phyloP scores from a whole-genome alignment of 73 alveolate genomes.

The Breviolum minutum region DNA sequence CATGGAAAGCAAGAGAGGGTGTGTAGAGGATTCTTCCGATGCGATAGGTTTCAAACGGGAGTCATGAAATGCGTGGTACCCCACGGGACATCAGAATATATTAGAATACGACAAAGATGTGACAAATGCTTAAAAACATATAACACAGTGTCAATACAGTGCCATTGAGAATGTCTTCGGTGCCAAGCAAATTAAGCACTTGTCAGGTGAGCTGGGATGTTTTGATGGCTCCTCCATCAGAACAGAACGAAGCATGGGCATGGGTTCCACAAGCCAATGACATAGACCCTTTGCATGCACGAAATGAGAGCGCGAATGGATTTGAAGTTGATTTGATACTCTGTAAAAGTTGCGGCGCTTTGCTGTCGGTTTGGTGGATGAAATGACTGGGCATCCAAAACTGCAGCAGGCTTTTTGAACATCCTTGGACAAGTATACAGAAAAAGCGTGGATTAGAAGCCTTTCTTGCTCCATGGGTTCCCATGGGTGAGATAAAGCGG shows the following conservation, averaged over 20 bases:
- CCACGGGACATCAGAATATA: too few relatives aligned
- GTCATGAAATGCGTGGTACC: neutral
- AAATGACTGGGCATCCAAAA: too few relatives aligned
- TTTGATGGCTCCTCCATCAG: conserved; percentile 26
- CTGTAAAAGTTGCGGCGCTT: too few relatives aligned
- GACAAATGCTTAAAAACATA: neutral
- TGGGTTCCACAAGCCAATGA: conserved; percentile 53
- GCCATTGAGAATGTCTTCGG: neutral
- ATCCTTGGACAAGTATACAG: too few relatives aligned
- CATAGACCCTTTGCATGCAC: neutral
- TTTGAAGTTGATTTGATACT: too few relatives aligned
- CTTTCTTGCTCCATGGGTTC: too few relatives aligned
- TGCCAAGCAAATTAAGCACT: neutral
- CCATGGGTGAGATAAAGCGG: too few relatives aligned
- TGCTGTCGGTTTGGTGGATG: too few relatives aligned
- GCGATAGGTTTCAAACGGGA: neutral
- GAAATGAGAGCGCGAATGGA: neutral
- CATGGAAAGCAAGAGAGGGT: too few relatives aligned
- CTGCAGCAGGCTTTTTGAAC: too few relatives aligned
- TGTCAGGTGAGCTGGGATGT: conserved; percentile 63
- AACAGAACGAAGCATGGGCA: conserved; percentile 1
- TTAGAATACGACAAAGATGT: neutral
- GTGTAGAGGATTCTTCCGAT: too few relatives aligned
- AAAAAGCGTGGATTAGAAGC: too few relatives aligned
- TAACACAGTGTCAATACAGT: neutral